phyloP scores from a whole-genome alignment of 2,329 filamentous ascomycete species.

The Sclerotinia sclerotiorum region DNA sequence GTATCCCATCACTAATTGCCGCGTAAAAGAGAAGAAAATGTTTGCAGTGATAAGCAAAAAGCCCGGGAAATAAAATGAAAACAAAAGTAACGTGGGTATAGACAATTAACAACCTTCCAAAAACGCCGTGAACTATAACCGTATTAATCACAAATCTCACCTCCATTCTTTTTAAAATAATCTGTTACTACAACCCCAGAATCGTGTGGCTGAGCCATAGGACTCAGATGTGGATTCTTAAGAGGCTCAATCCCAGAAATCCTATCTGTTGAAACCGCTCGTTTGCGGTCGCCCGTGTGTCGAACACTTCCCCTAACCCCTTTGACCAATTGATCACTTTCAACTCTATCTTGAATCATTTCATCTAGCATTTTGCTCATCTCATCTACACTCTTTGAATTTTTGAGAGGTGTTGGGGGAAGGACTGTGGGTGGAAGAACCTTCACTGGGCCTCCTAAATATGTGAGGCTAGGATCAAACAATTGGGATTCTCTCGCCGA shows the following conservation, averaged over 20 bases:
- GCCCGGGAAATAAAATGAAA: conserved; percentile 12
- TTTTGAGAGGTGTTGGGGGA: conserved; percentile 35
- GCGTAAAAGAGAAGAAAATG: conserved; percentile 6
- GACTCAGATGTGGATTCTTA: conserved; percentile 8
- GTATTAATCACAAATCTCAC: conserved; percentile 15
- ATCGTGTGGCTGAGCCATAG: conserved; percentile 15
- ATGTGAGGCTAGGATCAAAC: conserved; percentile 25
- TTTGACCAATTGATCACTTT: conserved; percentile 70
- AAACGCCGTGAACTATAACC: conserved; percentile 8
- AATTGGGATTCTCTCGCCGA: conserved; percentile 37
- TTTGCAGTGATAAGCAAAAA: conserved; percentile 8
- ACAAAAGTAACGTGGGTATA: conserved; percentile 26
- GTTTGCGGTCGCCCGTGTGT: conserved; percentile 49
- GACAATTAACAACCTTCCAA: conserved; percentile 17
- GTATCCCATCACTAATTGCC: conserved; percentile 1
- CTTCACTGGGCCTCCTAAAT: conserved; percentile 24
- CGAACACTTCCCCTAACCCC: conserved; percentile 66
- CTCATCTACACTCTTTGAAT: conserved; percentile 74
- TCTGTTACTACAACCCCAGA: conserved; percentile 18
- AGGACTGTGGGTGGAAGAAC: conserved; percentile 27
- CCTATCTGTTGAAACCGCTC: conserved; percentile 7
- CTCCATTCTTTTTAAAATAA: conserved; percentile 19
- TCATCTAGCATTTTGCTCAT: conserved; percentile 93
- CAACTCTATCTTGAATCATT: conserved; percentile 90
- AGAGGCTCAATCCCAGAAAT: conserved; percentile 17